A percentile compares a stretch with the other conserved stretches of the same genome.
Conservation (phyloP, 1,284 basidiomycete species). For the Microbotryum intermedium region DNA sequence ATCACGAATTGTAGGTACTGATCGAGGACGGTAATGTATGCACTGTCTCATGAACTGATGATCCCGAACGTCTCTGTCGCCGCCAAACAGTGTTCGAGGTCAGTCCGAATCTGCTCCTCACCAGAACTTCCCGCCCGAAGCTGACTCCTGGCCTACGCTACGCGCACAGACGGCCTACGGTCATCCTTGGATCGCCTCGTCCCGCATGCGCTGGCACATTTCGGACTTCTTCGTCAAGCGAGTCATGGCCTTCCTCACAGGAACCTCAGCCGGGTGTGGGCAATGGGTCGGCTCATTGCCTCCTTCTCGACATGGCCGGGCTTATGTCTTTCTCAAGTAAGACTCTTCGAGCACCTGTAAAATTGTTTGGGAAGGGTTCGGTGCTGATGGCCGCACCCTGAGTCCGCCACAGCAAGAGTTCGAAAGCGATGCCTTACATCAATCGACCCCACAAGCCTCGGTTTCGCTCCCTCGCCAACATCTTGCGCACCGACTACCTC, state of each 20-base stretch:
- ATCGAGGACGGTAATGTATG: too few relatives aligned
- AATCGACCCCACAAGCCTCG: slow-evolving; percentile 50
- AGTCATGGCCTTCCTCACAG: slow-evolving; percentile 55
- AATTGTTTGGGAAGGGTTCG: background rate
- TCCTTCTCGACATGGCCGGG: slow-evolving; percentile 52
- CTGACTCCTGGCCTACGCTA: too few relatives aligned
- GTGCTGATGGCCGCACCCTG: background rate
- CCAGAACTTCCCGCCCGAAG: background rate
- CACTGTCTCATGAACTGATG: too few relatives aligned
- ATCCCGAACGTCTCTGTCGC: background rate
- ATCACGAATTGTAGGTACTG: slow-evolving; percentile 2
- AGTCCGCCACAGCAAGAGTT: slow-evolving; percentile 38
- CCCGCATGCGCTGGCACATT: slow-evolving; percentile 56
- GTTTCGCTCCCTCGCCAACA: slow-evolving; percentile 44
- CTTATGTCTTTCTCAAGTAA: slow-evolving; percentile 49
- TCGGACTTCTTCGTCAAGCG: slow-evolving; percentile 56
- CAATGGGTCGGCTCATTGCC: slow-evolving; percentile 59
- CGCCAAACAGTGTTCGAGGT: background rate
- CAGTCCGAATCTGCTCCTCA: background rate
- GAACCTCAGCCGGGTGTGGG: slow-evolving; percentile 51
- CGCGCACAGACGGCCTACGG: slow-evolving; percentile 37
- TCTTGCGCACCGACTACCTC: slow-evolving; percentile 47
- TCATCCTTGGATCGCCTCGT: slow-evolving; percentile 50
- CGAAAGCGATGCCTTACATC: slow-evolving; percentile 55
- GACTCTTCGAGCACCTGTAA: background rate